Conservation (phyloP, 1,139 yeast species). For the Candida smagusa region DNA sequence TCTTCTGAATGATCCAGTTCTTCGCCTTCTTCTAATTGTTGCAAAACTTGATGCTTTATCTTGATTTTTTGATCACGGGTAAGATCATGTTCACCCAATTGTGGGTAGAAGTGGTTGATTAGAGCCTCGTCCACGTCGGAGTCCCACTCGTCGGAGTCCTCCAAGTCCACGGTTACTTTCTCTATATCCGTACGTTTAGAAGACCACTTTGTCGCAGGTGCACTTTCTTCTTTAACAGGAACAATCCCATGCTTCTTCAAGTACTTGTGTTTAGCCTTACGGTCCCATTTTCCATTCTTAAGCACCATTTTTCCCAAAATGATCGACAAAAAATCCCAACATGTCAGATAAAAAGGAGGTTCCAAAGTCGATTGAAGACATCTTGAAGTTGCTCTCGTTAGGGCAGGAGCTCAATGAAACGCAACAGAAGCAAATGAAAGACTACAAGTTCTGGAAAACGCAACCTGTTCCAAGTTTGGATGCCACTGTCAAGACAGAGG, state of each 20-base stretch:
- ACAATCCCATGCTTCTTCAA: constrained; percentile 38
- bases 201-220: constrained; percentile 34
- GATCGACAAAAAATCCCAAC: not conserved
- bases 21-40: constrained; percentile 17
- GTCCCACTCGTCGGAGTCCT: constrained; percentile 40
- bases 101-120: constrained; percentile 41
- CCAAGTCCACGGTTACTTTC: constrained; percentile 16
- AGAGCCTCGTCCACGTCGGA: constrained; percentile 44
- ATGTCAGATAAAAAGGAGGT: constrained; percentile 11
- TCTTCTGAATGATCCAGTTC: constrained; percentile 17
- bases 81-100: constrained; percentile 31
- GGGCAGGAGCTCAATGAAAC: constrained; percentile 55
- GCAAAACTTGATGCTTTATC: constrained; percentile 36
- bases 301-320: constrained; percentile 30
- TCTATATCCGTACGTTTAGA: constrained; percentile 20
- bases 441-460: constrained; percentile 96
- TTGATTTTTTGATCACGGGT: constrained; percentile 35
- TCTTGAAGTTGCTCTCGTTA: constrained; percentile 46
- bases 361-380: constrained; percentile 45
- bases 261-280: constrained; percentile 39
- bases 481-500: constrained; percentile 65
- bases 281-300: constrained; percentile 46
- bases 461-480: constrained; percentile 88
- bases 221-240: constrained; percentile 10
- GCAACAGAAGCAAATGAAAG: constrained; percentile 70